A percentile compares a stretch with the other conserved stretches of the same genome.
These are phyloP conservation scores for Penicillium sp. DNA, from an alignment of 2,329 filamentous ascomycete genomes.

Conservation along the genomic window DNA sequence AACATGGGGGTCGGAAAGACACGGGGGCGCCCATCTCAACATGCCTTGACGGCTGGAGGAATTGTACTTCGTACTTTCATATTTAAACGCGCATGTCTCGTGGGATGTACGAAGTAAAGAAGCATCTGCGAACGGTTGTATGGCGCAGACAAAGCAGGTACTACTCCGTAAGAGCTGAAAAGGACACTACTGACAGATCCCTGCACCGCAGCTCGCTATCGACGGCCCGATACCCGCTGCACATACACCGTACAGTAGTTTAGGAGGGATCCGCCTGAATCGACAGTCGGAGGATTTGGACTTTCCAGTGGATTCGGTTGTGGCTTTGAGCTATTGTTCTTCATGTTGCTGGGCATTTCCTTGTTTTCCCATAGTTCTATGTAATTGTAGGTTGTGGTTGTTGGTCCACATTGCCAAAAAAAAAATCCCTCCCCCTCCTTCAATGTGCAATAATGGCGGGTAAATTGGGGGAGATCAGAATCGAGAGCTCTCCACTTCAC, in stretches of 20 bases:
- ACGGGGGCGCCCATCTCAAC: slow-evolving; percentile 7
- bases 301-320: neutral
- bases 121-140: neutral
- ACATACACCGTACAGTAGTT: slow-evolving; percentile 23
- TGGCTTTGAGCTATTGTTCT: too few species aligned
- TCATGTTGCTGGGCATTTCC: too few species aligned
- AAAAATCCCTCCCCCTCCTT: too few species aligned
- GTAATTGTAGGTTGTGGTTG: too few species aligned
- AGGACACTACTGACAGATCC: slow-evolving; percentile 17
- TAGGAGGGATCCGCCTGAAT: slow-evolving; percentile 20
- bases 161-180: neutral
- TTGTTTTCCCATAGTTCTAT: too few species aligned
- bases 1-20: slow-evolving; percentile 17
- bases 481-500: neutral
- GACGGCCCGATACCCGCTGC: slow-evolving; percentile 31
- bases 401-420: too few species aligned
- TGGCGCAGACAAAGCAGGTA: slow-evolving; percentile 4
- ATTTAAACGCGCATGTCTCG: neutral
- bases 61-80: neutral
- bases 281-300: neutral
- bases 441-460: too few species aligned
- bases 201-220: slow-evolving; percentile 29
- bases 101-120: neutral
- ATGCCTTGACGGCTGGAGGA: too few species aligned
- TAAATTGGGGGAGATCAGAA: neutral